A percentile compares a stretch with the other conserved stretches of the same genome.
Conservation (phyloP, 2,329 filamentous ascomycete species). For the Phialemonium atrogriseum region DNA sequence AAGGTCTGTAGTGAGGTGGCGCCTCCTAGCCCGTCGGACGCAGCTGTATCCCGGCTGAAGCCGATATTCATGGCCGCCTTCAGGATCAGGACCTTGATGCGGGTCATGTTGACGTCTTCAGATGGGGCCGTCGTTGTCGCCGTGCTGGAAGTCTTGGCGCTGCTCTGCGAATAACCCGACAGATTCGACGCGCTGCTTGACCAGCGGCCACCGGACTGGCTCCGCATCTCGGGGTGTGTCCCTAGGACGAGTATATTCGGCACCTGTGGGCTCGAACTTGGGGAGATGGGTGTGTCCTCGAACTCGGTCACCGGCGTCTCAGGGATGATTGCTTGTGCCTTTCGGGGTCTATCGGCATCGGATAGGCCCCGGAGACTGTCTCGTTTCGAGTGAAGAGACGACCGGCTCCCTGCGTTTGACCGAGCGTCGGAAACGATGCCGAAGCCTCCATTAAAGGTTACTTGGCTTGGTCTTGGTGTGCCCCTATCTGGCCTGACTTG, state of each 20-base stretch:
- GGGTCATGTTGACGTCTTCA: constrained; percentile 70
- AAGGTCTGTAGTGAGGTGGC: constrained; percentile 60
- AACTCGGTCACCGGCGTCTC: constrained; percentile 95
- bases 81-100: constrained; percentile 70
- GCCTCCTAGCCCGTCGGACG: constrained; percentile 32
- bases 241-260: constrained; percentile 87
- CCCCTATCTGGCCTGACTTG: constrained; percentile 78
- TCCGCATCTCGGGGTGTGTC: constrained; percentile 48
- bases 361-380: constrained; percentile 42
- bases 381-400: constrained; percentile 41
- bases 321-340: constrained; percentile 46
- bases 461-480: constrained; percentile 75
- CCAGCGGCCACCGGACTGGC: constrained; percentile 57
- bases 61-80: constrained; percentile 82
- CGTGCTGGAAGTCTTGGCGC: constrained; percentile 58
- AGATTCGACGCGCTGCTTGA: constrained; percentile 73
- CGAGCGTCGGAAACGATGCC: constrained; percentile 26
- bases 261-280: constrained; percentile 63
- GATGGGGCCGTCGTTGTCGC: constrained; percentile 59
- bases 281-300: constrained; percentile 79
- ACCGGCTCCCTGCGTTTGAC: constrained; percentile 33
- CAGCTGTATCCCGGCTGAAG: constrained; percentile 54
- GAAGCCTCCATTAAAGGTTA: constrained; percentile 52
- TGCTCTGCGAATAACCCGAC: constrained; percentile 69
- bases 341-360: constrained; percentile 41